Percentiles rank a stretch among this genome's conserved stretches.
Conservation (phyloP, 2,329 filamentous ascomycete genomes). For the Verticillium tricorpus region DNA sequence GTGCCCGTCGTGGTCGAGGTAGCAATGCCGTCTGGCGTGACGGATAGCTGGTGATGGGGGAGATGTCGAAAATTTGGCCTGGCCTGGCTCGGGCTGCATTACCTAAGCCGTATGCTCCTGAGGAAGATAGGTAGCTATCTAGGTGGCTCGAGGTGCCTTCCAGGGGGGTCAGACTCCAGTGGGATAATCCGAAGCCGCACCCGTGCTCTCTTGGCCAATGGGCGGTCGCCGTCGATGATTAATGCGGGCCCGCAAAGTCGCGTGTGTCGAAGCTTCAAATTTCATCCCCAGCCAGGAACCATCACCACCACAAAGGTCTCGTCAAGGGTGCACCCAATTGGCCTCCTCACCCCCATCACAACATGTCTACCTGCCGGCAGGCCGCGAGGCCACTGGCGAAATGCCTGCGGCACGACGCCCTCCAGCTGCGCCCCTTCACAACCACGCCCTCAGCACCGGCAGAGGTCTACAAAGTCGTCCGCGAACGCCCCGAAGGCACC, state of each 20-base stretch:
- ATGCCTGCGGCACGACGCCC: slow-evolving; percentile 40
- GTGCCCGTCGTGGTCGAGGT: neutral
- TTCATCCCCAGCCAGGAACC: neutral
- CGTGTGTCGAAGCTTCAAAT: slow-evolving; percentile 3
- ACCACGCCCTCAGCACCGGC: slow-evolving; percentile 25
- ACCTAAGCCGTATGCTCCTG: neutral
- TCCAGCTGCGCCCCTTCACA: slow-evolving; percentile 27
- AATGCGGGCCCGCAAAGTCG: slow-evolving; percentile 1
- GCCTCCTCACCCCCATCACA: slow-evolving; percentile 7
- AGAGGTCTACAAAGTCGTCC: slow-evolving; percentile 18
- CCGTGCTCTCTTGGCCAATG: neutral
- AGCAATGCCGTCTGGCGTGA: neutral
- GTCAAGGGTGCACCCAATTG: slow-evolving; percentile 2
- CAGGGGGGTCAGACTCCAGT: neutral
- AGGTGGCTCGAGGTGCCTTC: too few species aligned
- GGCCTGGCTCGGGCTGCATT: neutral
- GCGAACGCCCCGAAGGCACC: slow-evolving; percentile 12
- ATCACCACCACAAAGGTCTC: neutral
- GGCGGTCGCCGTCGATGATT: neutral
- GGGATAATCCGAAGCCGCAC: neutral
- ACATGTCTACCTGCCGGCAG: slow-evolving; percentile 58
- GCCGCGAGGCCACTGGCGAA: slow-evolving; percentile 51
- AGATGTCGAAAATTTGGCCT: slow-evolving; percentile 1
- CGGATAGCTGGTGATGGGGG: neutral
- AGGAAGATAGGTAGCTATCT: too few species aligned